Base-by-base conservation (phyloP, 2,329 filamentous ascomycete species). In the Aspergillus oerlinghausenensis region DNA sequence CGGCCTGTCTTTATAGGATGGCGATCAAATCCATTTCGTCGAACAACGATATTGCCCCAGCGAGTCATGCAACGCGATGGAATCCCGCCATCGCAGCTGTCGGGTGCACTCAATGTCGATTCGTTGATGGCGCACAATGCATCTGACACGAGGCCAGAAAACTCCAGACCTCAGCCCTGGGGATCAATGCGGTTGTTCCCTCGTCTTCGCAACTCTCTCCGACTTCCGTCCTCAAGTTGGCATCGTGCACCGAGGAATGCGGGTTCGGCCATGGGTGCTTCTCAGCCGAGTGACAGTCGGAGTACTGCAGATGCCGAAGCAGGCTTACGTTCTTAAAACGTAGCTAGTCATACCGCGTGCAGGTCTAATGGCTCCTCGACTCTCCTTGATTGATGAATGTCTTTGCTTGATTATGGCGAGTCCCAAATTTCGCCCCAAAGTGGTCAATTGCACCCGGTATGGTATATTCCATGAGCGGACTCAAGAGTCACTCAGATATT, bases 21-120 rank as follows among this genome's bases (percentile, higher is more conserved):
- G 52, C 67, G 70, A 50, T 57, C 61, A 21, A 70, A 66, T 55
- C 64, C 66, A 19, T 70, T 73, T 48, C 65, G 71, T 38, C 51
- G 70, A 14, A 70, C 70, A 3, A 70, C 75, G 59, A 58, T 71
- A 50, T 65, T 76, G 5, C 68, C 76, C n/a, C 68, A 71, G 8
- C 70, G 73, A 28, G 67, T 74, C 50, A 65, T 72, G 55, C 66
- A 65, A 49, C 60, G 67, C 29, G 61, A 7, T 8, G 14, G 21
- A 23, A 25, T 47, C 8, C 19, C 21, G 21, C 11, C 43, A 47
- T 25, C 43, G 11, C 43, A 23, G 21, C 43, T 14, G 14, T 21
- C 23, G 23, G 43, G 43, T 23, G 19, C 43, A 7, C 43, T 14
- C 21, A 25, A 26, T 26, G 21, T 25, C 11, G 9, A 25, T 23